Evolutionary conservation across 768 basidiomycete genomes (phyloP).

Genomic region (Agaricus sinodeliciosus): DNA sequence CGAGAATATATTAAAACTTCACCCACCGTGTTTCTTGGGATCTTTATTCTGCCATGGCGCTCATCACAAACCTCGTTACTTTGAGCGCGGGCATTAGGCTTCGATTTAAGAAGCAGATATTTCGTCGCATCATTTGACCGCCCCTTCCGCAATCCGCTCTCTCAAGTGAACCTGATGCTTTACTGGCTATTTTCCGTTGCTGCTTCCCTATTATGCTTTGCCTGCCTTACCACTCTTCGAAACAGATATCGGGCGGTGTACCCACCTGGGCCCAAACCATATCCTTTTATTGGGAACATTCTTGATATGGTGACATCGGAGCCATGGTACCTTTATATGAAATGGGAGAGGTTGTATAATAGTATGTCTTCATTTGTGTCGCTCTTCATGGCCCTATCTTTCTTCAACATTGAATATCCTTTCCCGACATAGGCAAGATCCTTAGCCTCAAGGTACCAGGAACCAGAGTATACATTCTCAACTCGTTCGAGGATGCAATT

Average conservation of each 20-base stretch:
- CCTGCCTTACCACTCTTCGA: not conserved
- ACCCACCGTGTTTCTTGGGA: not conserved
- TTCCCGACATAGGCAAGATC: not conserved
- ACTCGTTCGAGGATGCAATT: not conserved
- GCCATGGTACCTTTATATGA: slow-evolving; percentile 3
- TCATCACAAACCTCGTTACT: no score
- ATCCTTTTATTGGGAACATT: slow-evolving; percentile 1
- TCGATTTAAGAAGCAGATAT: not conserved
- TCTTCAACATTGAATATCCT: not conserved
- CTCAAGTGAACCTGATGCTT: not conserved
- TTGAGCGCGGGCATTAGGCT: no score
- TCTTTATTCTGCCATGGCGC: not conserved
- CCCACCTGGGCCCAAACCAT: slow-evolving; percentile 1
- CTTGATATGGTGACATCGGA: not conserved
- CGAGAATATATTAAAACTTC: no score
- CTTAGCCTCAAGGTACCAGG: not conserved
- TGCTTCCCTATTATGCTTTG: not conserved
- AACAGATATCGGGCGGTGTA: not conserved
- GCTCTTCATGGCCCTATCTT: not conserved
- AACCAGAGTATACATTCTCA: not conserved
- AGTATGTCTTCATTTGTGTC: not conserved
- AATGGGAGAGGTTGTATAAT: not conserved
- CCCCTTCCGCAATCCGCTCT: not conserved
- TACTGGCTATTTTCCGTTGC: not conserved
- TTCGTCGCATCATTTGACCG: not conserved